Evolutionary conservation across 2,329 filamentous ascomycete genomes (phyloP).

Genomic region (Huntiella moniliformis): DNA sequence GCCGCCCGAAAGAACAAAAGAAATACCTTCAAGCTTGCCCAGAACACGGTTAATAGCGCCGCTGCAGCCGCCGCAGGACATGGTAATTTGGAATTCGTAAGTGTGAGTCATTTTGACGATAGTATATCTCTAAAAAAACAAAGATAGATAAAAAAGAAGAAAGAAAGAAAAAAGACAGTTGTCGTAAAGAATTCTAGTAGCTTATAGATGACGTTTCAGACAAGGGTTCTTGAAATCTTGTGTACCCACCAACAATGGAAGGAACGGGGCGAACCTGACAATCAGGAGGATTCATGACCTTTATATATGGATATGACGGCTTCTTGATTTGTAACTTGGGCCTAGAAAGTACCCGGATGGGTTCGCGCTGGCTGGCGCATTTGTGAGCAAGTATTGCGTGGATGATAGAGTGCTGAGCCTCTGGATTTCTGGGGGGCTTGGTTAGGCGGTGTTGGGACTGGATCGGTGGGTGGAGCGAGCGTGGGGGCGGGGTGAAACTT

Average conservation of each 20-base stretch:
- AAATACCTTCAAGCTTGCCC: constrained; percentile 72
- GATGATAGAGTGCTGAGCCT: too few species aligned
- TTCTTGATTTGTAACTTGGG: too few species aligned
- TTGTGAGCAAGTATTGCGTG: too few species aligned
- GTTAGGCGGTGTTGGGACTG: too few species aligned
- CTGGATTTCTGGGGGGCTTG: too few species aligned
- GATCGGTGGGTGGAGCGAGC: too few species aligned
- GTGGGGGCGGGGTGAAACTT: too few species aligned
- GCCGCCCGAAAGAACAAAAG: neutral
- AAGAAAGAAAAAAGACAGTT: neutral
- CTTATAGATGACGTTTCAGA: neutral
- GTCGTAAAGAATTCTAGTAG: neutral
- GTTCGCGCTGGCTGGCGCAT: too few species aligned
- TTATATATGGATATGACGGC: too few species aligned
- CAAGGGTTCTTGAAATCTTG: neutral
- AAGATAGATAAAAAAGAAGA: neutral
- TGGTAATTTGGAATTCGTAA: constrained; percentile 88
- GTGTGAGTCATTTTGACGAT: constrained; percentile 48
- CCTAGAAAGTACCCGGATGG: too few species aligned
- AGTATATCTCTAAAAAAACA: neutral
- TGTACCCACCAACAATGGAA: neutral
- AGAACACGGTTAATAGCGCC: constrained; percentile 83
- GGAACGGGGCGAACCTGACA: neutral
- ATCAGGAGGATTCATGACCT: too few species aligned
- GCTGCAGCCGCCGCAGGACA: constrained; percentile 93